Evolutionary conservation across 2,329 filamentous ascomycete genomes (phyloP).

Genomic region (Fusarium heterosporum): DNA sequence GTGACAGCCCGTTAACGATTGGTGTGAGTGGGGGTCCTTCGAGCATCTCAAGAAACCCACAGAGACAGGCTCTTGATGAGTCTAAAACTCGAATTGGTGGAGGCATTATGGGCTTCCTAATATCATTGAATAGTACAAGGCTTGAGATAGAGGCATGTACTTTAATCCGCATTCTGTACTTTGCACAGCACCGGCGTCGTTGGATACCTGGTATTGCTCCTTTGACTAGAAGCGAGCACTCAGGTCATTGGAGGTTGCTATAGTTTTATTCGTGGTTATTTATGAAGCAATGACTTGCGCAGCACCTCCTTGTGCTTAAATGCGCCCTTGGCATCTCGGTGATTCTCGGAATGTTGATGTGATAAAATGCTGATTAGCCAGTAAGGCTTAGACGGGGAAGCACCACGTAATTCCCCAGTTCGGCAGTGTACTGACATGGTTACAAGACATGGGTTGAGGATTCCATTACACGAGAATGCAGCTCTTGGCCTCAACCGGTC

Average conservation of each 20-base stretch:
- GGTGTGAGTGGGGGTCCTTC: slow-evolving; percentile 68
- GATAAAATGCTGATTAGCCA: neutral
- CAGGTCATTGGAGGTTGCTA: slow-evolving; percentile 1
- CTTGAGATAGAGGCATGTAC: slow-evolving; percentile 26
- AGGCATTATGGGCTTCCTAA: neutral
- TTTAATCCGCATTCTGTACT: slow-evolving; percentile 32
- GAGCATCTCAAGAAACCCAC: slow-evolving; percentile 30
- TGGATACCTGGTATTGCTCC: slow-evolving; percentile 23
- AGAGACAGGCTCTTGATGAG: neutral
- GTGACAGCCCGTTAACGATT: slow-evolving; percentile 70
- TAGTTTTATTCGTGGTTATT: slow-evolving; percentile 23
- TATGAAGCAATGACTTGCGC: slow-evolving; percentile 35
- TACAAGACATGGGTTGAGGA: slow-evolving; percentile 35
- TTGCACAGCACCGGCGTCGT: slow-evolving; percentile 53
- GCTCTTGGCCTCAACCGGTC: slow-evolving; percentile 35
- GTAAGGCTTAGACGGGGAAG: neutral
- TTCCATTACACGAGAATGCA: slow-evolving; percentile 46
- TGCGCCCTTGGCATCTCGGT: neutral
- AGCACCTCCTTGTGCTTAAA: neutral
- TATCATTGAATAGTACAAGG: slow-evolving; percentile 5
- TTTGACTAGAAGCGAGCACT: slow-evolving; percentile 12
- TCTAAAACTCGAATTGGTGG: neutral
- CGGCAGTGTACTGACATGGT: slow-evolving; percentile 17
- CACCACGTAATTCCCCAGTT: slow-evolving; percentile 26
- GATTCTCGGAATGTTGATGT: slow-evolving; percentile 5